Evolutionary conservation across 306 rosid species (phyloP), one percentile per base, ranked within the genome.

Genomic region (Oemleria cerasiformis): DNA sequence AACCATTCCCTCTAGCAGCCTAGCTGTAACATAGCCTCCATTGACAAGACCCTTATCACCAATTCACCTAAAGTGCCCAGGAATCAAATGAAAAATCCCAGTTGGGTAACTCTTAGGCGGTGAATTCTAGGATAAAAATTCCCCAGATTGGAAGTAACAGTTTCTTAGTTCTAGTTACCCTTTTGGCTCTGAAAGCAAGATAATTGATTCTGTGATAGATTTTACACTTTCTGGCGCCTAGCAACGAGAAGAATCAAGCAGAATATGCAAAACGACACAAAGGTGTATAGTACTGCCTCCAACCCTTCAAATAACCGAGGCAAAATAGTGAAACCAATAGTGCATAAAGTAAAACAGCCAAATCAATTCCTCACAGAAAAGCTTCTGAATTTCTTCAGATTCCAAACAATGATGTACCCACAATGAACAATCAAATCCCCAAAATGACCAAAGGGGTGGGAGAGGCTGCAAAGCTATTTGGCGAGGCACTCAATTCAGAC

Each of bases 121-220:
- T 65, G 65, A 41, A 78, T 73, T 43, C 34, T 70, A 9, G 68
- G 58, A 69, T 12, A 82, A 81, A 83, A 63, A 51, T 30, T 72
- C 78, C 78, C 78, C 47, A 72, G 80, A 76, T 72, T 73, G 76
- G 84, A 38, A 69, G 40, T 54, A 67, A 71, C 34, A 40, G 65
- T 65, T 68, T 43, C 36, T 8, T 20, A 75, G 83, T 80, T 78
- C 75, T 76, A 71, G 70, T 62, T 72, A 56, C 77, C 77, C 84
- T 39, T 84, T 74, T 38, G 83, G 88, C 87, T 78, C 86, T 75
- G 82, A 87, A 90, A 77, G 90, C 80, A 77, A 81, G 85, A 80
- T 7, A 61, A 25, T 43, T 48, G 21, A 42, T 70, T 65, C 65
- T 77, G 72, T 58, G 48, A 63, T 12, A 43, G 56, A 63, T 63